Percentiles rank a stretch among this genome's conserved stretches.
These are phyloP conservation scores for Irpex rosettiformis DNA, from an alignment of 1,284 basidiomycete genomes.

Conservation along the genomic window DNA sequence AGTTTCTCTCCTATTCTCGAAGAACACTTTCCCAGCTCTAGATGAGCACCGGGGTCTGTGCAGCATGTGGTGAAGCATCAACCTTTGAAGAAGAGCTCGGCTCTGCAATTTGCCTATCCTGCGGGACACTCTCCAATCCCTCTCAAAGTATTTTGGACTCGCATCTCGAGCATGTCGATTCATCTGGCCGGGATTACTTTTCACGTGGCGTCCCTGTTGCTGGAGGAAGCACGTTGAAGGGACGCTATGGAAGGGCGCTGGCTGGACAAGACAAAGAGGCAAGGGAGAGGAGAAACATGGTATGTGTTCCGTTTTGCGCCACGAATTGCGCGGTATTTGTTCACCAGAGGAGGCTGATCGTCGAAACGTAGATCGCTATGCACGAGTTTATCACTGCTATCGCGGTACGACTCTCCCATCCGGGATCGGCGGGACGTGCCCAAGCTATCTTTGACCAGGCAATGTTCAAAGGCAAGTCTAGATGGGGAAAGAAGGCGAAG, in stretches of 20 bases:
- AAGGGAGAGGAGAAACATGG: conserved; percentile 55
- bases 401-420: conserved; percentile 48
- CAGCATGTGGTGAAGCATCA: conserved; percentile 49
- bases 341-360: conserved; percentile 12
- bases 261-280: conserved; percentile 60
- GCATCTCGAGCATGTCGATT: conserved; percentile 33
- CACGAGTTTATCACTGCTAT: conserved; percentile 57
- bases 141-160: conserved; percentile 54
- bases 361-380: conserved; percentile 52
- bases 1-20: too few species aligned
- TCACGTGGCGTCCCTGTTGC: conserved; percentile 24
- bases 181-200: conserved; percentile 23
- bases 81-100: conserved; percentile 53
- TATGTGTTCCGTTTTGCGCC: conserved; percentile 29
- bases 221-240: conserved; percentile 38
- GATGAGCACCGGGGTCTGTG: conserved; percentile 36
- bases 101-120: conserved; percentile 59
- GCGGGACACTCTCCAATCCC: conserved; percentile 63
- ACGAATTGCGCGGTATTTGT: too few species aligned
- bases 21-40: conserved; percentile 6
- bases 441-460: conserved; percentile 62
- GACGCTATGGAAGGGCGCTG: conserved; percentile 49
- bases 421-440: conserved; percentile 57
- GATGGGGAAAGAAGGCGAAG: conserved; percentile 69
- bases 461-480: conserved; percentile 50